A percentile compares a stretch with the other conserved stretches of the same genome.
Conservation (phyloP, 2,329 filamentous ascomycete species). For the Periconia digitata region DNA sequence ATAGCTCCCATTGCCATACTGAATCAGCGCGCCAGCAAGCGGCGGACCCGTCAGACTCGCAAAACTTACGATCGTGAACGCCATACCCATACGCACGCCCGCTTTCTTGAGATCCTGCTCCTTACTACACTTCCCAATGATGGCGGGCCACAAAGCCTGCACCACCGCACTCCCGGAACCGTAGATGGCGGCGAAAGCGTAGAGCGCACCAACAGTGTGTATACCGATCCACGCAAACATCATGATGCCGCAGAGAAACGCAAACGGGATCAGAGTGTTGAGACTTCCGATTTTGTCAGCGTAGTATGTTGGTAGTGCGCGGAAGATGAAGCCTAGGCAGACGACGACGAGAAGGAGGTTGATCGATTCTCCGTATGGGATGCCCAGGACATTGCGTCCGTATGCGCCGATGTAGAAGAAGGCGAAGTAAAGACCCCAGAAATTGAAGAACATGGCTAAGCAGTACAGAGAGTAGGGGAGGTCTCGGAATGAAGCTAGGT, state of each 20-base stretch:
- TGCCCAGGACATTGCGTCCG: slow-evolving; percentile 48
- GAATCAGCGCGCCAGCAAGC: slow-evolving; percentile 38
- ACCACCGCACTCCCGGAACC: slow-evolving; percentile 31
- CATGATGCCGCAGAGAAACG: slow-evolving; percentile 51
- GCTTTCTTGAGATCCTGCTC: slow-evolving; percentile 34
- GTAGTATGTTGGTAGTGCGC: slow-evolving; percentile 49
- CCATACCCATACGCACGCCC: slow-evolving; percentile 41
- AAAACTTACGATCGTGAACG: slow-evolving; percentile 39
- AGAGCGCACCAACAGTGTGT: slow-evolving; percentile 24
- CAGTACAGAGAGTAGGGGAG: slow-evolving; percentile 42
- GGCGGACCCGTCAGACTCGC: slow-evolving; percentile 38
- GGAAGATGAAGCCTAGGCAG: slow-evolving; percentile 54
- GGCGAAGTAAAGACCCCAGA: slow-evolving; percentile 46
- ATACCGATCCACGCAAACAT: slow-evolving; percentile 39
- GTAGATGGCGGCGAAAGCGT: slow-evolving; percentile 35
- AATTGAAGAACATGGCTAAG: slow-evolving; percentile 38
- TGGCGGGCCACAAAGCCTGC: slow-evolving; percentile 33
- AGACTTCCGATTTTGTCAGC: slow-evolving; percentile 47
- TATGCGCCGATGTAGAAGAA: slow-evolving; percentile 51
- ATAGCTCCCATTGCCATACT: slow-evolving; percentile 29
- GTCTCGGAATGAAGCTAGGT: slow-evolving; percentile 46
- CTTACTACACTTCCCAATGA: slow-evolving; percentile 35
- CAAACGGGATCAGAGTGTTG: slow-evolving; percentile 52
- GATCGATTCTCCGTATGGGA: slow-evolving; percentile 54
- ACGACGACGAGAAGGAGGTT: slow-evolving; percentile 57